phyloP scores from a whole-genome alignment of 441 rosid species.

The Omphalea diandra region DNA sequence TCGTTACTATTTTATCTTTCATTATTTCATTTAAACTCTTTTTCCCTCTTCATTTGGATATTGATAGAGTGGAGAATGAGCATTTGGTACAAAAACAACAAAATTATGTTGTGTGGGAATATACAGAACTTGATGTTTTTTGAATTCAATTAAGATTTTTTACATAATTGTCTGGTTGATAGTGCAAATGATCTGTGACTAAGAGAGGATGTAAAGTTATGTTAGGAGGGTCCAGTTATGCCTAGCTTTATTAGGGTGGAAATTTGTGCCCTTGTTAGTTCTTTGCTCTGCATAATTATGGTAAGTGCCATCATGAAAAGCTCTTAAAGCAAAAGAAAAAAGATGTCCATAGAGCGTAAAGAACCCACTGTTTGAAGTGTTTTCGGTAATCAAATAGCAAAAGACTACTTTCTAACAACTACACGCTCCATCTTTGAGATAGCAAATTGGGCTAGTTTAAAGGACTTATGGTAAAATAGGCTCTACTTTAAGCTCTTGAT shows the following conservation, averaged over 20 bases:
- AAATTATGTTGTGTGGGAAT: neutral
- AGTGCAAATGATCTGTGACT: neutral
- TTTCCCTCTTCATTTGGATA: neutral
- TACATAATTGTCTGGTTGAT: neutral
- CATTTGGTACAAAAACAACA: neutral
- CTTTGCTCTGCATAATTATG: slow-evolving; percentile 29
- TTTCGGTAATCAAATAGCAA: slow-evolving; percentile 27
- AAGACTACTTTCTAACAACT: slow-evolving; percentile 33
- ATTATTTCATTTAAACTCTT: neutral
- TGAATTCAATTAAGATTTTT: neutral
- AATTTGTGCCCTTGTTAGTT: slow-evolving; percentile 26
- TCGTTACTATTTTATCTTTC: neutral
- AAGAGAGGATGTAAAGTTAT: slow-evolving; percentile 16
- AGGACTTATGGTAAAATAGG: too few relatives aligned
- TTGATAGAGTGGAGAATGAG: neutral
- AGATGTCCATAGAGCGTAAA: slow-evolving; percentile 38
- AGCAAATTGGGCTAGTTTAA: slow-evolving; percentile 31
- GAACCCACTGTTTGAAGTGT: slow-evolving; percentile 23
- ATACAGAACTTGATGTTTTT: neutral
- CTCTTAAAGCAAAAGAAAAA: slow-evolving; percentile 40
- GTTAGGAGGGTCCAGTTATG: slow-evolving; percentile 27
- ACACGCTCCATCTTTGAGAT: slow-evolving; percentile 21
- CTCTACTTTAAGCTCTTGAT: slow-evolving; percentile 22
- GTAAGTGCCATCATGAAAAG: slow-evolving; percentile 40
- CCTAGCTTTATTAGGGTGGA: slow-evolving; percentile 29